A percentile compares a stretch with the other conserved stretches of the same genome.
Evolutionary conservation across 2,329 filamentous ascomycete genomes (phyloP).

Genomic region (Hypoxylon sp.): DNA sequence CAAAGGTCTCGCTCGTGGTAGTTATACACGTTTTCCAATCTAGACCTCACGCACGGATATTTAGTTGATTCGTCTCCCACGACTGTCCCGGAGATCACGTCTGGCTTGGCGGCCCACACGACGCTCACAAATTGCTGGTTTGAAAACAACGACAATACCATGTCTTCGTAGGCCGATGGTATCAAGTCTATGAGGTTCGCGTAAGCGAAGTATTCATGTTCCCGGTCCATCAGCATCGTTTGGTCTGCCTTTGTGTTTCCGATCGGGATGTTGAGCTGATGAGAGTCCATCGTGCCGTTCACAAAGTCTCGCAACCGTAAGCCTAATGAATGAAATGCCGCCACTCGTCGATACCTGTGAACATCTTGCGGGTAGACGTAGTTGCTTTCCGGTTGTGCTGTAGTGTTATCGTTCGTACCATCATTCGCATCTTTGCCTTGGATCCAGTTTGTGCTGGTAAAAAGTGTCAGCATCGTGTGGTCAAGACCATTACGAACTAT

Average conservation of each 20-base stretch:
- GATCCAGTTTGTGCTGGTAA: conserved; percentile 52
- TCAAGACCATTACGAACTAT: background rate
- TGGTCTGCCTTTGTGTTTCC: conserved; percentile 57
- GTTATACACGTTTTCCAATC: conserved; percentile 54
- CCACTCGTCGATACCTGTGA: conserved; percentile 53
- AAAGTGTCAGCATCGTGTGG: conserved; percentile 20
- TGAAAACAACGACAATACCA: conserved; percentile 57
- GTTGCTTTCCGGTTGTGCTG: conserved; percentile 52
- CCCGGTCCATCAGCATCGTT: conserved; percentile 60
- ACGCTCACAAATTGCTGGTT: conserved; percentile 57
- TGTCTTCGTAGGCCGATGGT: conserved; percentile 57
- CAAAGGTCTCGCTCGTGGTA: conserved; percentile 57
- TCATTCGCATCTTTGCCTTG: conserved; percentile 52
- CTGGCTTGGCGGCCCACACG: conserved; percentile 55
- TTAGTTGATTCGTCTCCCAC: conserved; percentile 39
- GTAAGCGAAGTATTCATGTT: conserved; percentile 54
- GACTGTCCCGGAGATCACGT: conserved; percentile 48
- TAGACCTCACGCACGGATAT: conserved; percentile 55
- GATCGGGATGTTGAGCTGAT: conserved; percentile 47
- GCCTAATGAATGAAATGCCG: conserved; percentile 58
- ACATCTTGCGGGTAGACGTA: conserved; percentile 52
- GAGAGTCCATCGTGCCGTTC: conserved; percentile 54
- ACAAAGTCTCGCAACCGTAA: conserved; percentile 54
- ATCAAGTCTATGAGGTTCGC: conserved; percentile 51
- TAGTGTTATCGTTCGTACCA: conserved; percentile 57